Evolutionary conservation across 1,284 basidiomycete genomes (phyloP).

Genomic region (Cryptococcus sp.): DNA sequence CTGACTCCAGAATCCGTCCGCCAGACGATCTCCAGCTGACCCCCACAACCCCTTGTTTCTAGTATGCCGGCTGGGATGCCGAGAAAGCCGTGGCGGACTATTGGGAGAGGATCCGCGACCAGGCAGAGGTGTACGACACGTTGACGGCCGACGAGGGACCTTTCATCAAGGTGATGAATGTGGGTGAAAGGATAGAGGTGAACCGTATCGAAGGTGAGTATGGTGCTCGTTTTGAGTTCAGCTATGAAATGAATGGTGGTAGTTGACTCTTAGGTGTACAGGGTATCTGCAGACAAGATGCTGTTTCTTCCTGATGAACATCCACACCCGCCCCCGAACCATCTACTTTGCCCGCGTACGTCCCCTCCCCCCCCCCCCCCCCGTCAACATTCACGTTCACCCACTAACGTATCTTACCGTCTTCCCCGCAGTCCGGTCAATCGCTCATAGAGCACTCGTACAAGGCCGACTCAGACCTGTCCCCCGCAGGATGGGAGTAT

Average conservation of each 20-base stretch:
- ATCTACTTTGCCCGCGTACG: constrained; percentile 89
- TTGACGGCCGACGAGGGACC: constrained; percentile 64
- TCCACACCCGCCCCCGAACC: constrained; percentile 84
- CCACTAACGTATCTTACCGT: constrained; percentile 3
- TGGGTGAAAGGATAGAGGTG: constrained; percentile 89
- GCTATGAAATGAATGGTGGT: too few relatives aligned
- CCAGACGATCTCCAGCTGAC: not conserved
- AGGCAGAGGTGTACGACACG: constrained; percentile 78
- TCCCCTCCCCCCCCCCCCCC: not conserved
- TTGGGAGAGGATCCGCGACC: constrained; percentile 79
- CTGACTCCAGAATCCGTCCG: not conserved
- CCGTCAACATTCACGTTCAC: not conserved
- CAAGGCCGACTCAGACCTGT: constrained; percentile 96
- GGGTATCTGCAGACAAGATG: constrained; percentile 67
- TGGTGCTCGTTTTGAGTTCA: too few relatives aligned
- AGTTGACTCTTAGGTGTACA: constrained; percentile 6
- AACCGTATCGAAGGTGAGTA: constrained; percentile 61
- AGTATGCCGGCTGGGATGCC: constrained; percentile 92
- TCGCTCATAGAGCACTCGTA: constrained; percentile 97
- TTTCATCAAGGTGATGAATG: constrained; percentile 94
- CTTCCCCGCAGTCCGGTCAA: constrained; percentile 67
- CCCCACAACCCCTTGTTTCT: not conserved
- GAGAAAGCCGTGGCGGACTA: constrained; percentile 90
- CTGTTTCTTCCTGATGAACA: constrained; percentile 86
- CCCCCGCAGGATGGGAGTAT: constrained; percentile 92